A percentile compares a stretch with the other conserved stretches of the same genome.
Evolutionary conservation across 176 grass and related monocot species (phyloP).

Genomic region (Stipa capillata): DNA sequence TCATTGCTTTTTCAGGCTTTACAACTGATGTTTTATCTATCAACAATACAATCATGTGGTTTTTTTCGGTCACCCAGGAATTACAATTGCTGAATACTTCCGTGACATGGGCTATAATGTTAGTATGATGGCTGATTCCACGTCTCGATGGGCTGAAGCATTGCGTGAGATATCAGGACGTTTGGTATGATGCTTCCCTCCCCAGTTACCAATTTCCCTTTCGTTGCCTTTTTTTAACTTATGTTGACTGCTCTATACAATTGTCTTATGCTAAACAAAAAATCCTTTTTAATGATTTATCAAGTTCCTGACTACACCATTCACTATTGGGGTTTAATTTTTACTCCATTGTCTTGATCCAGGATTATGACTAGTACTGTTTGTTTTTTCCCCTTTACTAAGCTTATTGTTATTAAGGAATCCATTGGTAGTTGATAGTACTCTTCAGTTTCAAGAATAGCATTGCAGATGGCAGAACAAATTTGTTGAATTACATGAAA

Average conservation of each 20-base stretch:
- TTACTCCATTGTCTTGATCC: background rate
- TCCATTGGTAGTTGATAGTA: background rate
- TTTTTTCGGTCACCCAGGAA: constrained; percentile 33
- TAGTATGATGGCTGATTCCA: constrained; percentile 95
- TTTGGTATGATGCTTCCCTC: constrained; percentile 28
- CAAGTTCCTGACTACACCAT: background rate
- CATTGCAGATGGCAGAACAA: background rate
- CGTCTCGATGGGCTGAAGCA: constrained; percentile 78
- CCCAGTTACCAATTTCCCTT: background rate
- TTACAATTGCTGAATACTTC: constrained; percentile 87
- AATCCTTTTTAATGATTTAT: background rate
- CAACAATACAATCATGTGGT: background rate
- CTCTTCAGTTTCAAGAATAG: background rate
- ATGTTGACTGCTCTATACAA: background rate
- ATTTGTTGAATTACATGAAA: background rate
- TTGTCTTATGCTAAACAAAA: background rate
- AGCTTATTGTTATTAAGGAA: background rate
- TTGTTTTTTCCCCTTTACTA: background rate
- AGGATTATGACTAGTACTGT: background rate
- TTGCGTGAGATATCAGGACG: constrained; percentile 60
- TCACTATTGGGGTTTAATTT: background rate
- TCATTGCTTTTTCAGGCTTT: background rate
- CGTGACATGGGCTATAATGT: constrained; percentile 94
- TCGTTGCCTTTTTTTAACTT: background rate
- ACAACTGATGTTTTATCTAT: background rate